Conservation (phyloP, 352 stramenopile genomes). For the Phytopythium mirpurense region DNA sequence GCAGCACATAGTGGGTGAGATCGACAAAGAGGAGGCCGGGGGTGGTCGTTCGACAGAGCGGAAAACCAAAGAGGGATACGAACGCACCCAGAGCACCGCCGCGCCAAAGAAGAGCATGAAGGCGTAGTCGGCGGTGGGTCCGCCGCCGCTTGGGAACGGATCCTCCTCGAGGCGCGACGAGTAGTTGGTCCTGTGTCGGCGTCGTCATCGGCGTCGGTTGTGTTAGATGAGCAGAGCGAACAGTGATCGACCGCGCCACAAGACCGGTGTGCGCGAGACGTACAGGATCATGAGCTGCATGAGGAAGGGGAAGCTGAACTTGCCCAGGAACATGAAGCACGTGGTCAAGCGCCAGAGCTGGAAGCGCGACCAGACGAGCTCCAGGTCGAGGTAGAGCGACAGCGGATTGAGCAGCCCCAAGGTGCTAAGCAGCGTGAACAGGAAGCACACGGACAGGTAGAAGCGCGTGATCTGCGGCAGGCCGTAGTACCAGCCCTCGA, state of each 20-base stretch:
- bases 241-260: too few species aligned
- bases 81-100: constrained; percentile 62
- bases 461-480: constrained; percentile 83
- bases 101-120: constrained; percentile 89
- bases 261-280: too few species aligned
- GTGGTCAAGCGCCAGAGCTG: constrained; percentile 87
- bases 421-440: constrained; percentile 73
- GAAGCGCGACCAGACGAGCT: constrained; percentile 82
- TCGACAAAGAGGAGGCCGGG: too few species aligned
- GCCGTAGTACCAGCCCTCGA: constrained; percentile 82
- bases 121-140: constrained; percentile 81
- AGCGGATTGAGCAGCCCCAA: constrained; percentile 77
- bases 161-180: constrained; percentile 80
- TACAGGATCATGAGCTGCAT: constrained; percentile 90
- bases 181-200: constrained; percentile 59
- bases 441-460: constrained; percentile 81
- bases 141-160: constrained; percentile 74
- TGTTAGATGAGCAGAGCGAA: too few species aligned
- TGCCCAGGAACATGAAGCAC: constrained; percentile 86
- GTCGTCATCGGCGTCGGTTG: not conserved
- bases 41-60: too few species aligned
- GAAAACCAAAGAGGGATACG: too few species aligned
- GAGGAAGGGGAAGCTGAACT: constrained; percentile 87
- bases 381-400: constrained; percentile 83
- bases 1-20: too few species aligned